phyloP scores from a whole-genome alignment of 768 basidiomycete genomes.

The Chalciporus pseudorubinellus region DNA sequence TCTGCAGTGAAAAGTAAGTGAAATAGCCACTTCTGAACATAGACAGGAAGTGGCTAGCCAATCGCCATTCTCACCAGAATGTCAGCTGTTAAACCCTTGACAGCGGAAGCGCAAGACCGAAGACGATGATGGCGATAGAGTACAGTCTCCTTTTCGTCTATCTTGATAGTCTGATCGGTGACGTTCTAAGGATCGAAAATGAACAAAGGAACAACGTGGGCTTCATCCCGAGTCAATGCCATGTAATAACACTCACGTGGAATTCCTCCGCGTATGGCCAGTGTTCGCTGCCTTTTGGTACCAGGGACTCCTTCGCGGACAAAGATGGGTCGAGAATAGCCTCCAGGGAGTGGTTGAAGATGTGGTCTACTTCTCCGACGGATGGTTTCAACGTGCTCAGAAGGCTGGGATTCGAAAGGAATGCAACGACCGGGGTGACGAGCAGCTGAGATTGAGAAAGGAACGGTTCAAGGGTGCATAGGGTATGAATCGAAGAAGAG shows the following conservation, averaged over 20 bases:
- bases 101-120: slow-evolving; percentile 69
- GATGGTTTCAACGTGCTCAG: slow-evolving; percentile 53
- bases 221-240: not conserved
- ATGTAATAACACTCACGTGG: slow-evolving; percentile 50
- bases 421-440: slow-evolving; percentile 76
- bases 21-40: not conserved
- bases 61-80: slow-evolving; percentile 57
- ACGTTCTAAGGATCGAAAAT: slow-evolving; percentile 46
- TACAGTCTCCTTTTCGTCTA: slow-evolving; percentile 47
- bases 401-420: slow-evolving; percentile 53
- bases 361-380: slow-evolving; percentile 68
- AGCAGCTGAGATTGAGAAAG: slow-evolving; percentile 65
- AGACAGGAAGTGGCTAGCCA: too few relatives aligned
- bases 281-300: slow-evolving; percentile 57
- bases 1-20: slow-evolving; percentile 22
- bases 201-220: not conserved
- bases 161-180: slow-evolving; percentile 42
- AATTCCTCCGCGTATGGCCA: slow-evolving; percentile 78
- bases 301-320: slow-evolving; percentile 45
- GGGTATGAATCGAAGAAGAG: slow-evolving; percentile 53
- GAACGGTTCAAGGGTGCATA: slow-evolving; percentile 65
- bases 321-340: slow-evolving; percentile 63
- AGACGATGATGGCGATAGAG: slow-evolving; percentile 84
- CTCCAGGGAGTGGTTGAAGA: slow-evolving; percentile 79
- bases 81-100: slow-evolving; percentile 83